Evolutionary conservation across 2,329 filamentous ascomycete genomes (phyloP).

Genomic region (Penicillium sclerotigenum): DNA sequence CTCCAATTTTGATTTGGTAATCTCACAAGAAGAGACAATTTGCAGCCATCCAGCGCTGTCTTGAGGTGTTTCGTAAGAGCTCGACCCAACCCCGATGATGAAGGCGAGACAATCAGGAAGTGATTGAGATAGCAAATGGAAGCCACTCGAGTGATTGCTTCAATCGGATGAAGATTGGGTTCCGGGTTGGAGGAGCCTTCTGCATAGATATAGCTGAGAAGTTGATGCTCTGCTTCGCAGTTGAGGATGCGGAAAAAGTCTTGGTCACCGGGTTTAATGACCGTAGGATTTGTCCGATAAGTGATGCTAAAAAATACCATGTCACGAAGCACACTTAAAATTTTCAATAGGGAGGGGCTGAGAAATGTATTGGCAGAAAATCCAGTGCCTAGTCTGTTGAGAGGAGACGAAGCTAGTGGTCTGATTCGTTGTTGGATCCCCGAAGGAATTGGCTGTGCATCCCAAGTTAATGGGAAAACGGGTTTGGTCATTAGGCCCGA

Average conservation of each 20-base stretch:
- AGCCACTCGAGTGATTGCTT: conserved; percentile 32
- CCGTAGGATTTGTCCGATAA: conserved; percentile 20
- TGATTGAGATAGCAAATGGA: conserved; percentile 33
- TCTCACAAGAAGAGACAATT: conserved; percentile 12
- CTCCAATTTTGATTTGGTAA: conserved; percentile 21
- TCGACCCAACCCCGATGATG: conserved; percentile 34
- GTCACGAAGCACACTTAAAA: conserved; percentile 29
- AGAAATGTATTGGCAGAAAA: conserved; percentile 31
- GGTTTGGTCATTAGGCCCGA: conserved; percentile 35
- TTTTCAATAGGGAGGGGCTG: conserved; percentile 27
- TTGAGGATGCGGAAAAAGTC: conserved; percentile 34
- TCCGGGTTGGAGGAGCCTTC: conserved; percentile 1
- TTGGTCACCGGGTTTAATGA: conserved; percentile 27
- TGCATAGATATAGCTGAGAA: conserved; percentile 37
- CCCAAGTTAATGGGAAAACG: conserved; percentile 35
- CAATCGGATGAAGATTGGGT: conserved; percentile 25
- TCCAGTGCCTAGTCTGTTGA: conserved; percentile 26
- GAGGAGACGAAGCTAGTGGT: conserved; percentile 25
- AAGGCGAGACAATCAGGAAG: conserved; percentile 34
- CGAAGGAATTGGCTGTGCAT: conserved; percentile 28
- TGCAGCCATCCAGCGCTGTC: conserved; percentile 20
- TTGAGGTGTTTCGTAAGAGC: conserved; percentile 33
- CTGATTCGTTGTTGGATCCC: conserved; percentile 29
- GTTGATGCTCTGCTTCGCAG: conserved; percentile 38
- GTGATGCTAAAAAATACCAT: conserved; percentile 34